Evolutionary conservation across 768 basidiomycete species (phyloP).

Genomic region (Boletus barrowsii): DNA sequence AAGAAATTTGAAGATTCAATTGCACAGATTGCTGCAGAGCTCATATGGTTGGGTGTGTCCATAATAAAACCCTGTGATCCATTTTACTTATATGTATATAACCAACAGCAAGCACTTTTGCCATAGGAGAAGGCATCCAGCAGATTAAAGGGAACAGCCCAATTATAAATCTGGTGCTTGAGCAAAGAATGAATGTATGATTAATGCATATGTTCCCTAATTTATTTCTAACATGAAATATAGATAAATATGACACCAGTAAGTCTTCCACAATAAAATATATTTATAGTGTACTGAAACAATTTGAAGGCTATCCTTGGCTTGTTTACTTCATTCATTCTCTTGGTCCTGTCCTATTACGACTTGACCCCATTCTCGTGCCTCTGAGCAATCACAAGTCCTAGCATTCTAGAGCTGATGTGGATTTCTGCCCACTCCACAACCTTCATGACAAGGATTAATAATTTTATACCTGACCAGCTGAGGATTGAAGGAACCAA

Average conservation of each 20-base stretch:
- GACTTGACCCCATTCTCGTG: too few species aligned
- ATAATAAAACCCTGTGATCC: background rate
- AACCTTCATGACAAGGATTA: background rate
- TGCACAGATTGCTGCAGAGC: background rate
- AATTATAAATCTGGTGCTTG: background rate
- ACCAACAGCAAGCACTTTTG: background rate
- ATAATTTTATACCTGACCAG: background rate
- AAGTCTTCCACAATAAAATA: background rate
- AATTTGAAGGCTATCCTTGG: background rate
- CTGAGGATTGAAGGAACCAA: background rate
- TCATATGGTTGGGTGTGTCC: constrained; percentile 7
- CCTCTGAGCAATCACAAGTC: too few species aligned
- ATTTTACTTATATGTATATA: too few species aligned
- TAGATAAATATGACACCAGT: background rate
- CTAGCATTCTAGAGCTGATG: background rate
- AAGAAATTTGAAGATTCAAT: constrained; percentile 4
- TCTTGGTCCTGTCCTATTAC: background rate
- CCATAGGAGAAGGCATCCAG: background rate
- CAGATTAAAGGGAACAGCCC: background rate
- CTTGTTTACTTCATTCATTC: background rate
- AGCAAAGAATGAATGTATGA: background rate
- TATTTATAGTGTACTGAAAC: background rate
- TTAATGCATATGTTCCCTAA: background rate
- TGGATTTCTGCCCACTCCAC: background rate
- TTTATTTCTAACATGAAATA: background rate